Evolutionary conservation across 306 rosid species (phyloP).

Genomic region (Vigna unguiculata): DNA sequence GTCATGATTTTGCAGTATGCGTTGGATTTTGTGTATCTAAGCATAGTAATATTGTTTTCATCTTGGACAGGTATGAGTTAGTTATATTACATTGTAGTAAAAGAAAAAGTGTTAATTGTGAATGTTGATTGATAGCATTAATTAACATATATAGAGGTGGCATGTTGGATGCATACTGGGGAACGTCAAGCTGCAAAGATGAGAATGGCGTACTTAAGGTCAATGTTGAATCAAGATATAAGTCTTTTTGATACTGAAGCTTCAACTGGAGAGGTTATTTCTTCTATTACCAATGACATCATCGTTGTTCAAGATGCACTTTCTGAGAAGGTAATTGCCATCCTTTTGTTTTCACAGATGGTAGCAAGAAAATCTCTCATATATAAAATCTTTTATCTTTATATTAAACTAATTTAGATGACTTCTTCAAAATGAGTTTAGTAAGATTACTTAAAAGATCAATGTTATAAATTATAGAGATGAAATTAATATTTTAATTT

Average conservation of each 20-base stretch:
- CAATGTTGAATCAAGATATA: slow-evolving; percentile 85
- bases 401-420: too few species aligned
- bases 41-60: slow-evolving; percentile 76
- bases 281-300: slow-evolving; percentile 87
- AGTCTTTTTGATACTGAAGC: slow-evolving; percentile 85
- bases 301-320: slow-evolving; percentile 89
- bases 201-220: slow-evolving; percentile 86
- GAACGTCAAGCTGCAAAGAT: slow-evolving; percentile 93
- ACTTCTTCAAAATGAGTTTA: too few species aligned
- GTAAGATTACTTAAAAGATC: too few species aligned
- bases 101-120: too few species aligned
- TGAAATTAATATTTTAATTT: too few species aligned
- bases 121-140: not conserved
- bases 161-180: slow-evolving; percentile 97
- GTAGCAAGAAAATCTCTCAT: too few species aligned
- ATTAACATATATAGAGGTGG: too few species aligned
- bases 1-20: slow-evolving; percentile 69
- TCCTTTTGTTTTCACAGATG: too few species aligned
- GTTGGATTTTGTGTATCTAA: slow-evolving; percentile 86
- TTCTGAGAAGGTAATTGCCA: slow-evolving; percentile 72
- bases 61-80: slow-evolving; percentile 78
- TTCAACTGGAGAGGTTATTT: slow-evolving; percentile 82
- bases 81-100: not conserved
- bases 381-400: too few species aligned
- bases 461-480: too few species aligned